phyloP scores from a whole-genome alignment of 257 asterid genomes.

The Cynanchum wilfordii region DNA sequence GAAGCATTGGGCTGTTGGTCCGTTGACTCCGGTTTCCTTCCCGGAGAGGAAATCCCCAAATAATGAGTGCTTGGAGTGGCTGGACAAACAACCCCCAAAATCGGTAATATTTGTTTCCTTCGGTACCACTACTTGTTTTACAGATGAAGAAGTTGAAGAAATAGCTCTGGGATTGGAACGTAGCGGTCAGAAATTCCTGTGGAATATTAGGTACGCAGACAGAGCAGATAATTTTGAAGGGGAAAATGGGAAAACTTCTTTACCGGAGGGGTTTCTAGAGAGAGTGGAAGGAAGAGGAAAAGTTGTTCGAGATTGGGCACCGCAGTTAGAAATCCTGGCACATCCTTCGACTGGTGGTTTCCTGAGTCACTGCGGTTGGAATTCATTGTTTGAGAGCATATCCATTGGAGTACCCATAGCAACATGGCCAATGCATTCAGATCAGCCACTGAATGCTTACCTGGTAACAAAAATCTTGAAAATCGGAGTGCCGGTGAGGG shows the following conservation, averaged over 20 bases:
- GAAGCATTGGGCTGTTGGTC: slow-evolving; percentile 39
- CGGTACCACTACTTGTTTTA: slow-evolving; percentile 19
- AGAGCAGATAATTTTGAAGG: slow-evolving; percentile 28
- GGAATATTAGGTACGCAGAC: slow-evolving; percentile 55
- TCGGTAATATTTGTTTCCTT: slow-evolving; percentile 19
- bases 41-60: neutral
- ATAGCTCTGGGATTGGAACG: slow-evolving; percentile 39
- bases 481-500: slow-evolving; percentile 34
- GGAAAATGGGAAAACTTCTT: slow-evolving; percentile 4
- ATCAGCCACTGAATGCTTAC: slow-evolving; percentile 15
- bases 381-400: too few species aligned
- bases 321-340: slow-evolving; percentile 42
- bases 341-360: slow-evolving; percentile 19
- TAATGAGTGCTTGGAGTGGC: slow-evolving; percentile 12
- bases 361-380: too few species aligned
- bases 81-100: slow-evolving; percentile 7
- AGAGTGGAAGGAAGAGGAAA: slow-evolving; percentile 9
- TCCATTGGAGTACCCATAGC: slow-evolving; percentile 36
- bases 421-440: slow-evolving; percentile 29
- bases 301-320: slow-evolving; percentile 21
- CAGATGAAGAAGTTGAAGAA: slow-evolving; percentile 29
- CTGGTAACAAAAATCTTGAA: slow-evolving; percentile 27
- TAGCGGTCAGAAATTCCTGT: slow-evolving; percentile 34
- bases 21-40: neutral
- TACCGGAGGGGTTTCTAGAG: slow-evolving; percentile 19